Conservation (phyloP, 768 basidiomycete species). For the Baorangia bicolor region DNA sequence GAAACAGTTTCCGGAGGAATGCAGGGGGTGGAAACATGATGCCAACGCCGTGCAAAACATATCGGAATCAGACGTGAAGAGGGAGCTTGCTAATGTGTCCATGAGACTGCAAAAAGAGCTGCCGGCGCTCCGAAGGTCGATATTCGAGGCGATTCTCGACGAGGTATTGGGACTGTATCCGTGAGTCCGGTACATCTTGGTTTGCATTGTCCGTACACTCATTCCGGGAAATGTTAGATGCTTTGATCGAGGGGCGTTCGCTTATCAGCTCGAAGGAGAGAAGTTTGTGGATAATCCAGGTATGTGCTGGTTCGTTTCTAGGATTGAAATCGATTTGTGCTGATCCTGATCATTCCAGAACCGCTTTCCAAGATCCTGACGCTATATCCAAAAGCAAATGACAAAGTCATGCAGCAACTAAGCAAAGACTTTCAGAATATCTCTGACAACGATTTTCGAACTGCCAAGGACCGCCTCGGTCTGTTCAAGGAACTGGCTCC, state of each 20-base stretch:
- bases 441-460: constrained; percentile 3
- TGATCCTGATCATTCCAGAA: constrained; percentile 3
- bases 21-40: constrained; percentile 24
- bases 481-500: constrained; percentile 3
- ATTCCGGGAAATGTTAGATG: not conserved
- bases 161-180: constrained; percentile 23
- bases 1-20: constrained; percentile 23
- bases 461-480: constrained; percentile 16
- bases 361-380: not conserved
- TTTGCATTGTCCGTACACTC: not conserved
- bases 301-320: not conserved
- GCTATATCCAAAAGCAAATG: constrained; percentile 15
- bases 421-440: constrained; percentile 6
- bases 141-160: constrained; percentile 29
- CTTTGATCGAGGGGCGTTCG: constrained; percentile 17
- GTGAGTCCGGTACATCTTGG: constrained; percentile 4
- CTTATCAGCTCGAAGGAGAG: not conserved
- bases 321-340: not conserved
- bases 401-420: not conserved
- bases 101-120: constrained; percentile 5
- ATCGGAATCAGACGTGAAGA: not conserved
- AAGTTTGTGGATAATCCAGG: not conserved
- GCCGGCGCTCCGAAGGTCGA: constrained; percentile 9
- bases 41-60: not conserved
- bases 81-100: not conserved